Base-by-base conservation (phyloP, 768 basidiomycete genomes). In the Boletus rubroflammeus region DNA sequence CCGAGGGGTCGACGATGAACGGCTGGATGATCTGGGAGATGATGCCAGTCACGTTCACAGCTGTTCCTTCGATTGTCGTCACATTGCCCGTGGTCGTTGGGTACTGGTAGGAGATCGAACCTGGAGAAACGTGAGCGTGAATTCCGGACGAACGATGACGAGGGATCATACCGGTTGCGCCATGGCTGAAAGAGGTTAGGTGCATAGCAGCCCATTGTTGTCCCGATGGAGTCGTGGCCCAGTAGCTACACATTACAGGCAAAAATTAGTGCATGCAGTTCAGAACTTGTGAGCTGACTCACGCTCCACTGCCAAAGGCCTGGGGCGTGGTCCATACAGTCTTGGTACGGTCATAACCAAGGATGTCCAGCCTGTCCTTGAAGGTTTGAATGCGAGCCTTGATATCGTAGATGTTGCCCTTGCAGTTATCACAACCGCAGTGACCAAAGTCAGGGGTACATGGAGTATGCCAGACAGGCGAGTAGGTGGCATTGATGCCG, bases 241-340 rank as follows among this genome's bases (percentile, higher is more conserved):
- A 70, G 53, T 62, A 72, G 36, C 70, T 70, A 36, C 13, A 42
- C 13, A 40, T 31, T 17, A 8, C 11, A 11, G 0, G 19, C 7
- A 23, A 45, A 21, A 7, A 2, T 69, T 14, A 59, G 41, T 25
- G 3, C 6, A 29, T 5, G 39, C 2, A 6, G 3, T 2, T 19
- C 3, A 2, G 8, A 6, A 7, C 14, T 21, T 6, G 11, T 23
- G 1, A 34, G 1, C 6, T 1, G 5, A 61, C 69, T 54, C 26
- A 76, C 73, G 62, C 62, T n/a, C 62, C 68, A 52, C 76, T 77
- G n/a, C 87, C 86, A 62, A 91, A 85, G 0, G 81, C 88, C 67
- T 92, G 89, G 7, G 89, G 87, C 0, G 86, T 86, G 3, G 83
- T 81, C 90, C 90, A 93, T 0, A 90, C 77, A 3, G 83, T 78